Base-by-base conservation (phyloP, 2,329 filamentous ascomycete species). In the Alternaria viburni region DNA sequence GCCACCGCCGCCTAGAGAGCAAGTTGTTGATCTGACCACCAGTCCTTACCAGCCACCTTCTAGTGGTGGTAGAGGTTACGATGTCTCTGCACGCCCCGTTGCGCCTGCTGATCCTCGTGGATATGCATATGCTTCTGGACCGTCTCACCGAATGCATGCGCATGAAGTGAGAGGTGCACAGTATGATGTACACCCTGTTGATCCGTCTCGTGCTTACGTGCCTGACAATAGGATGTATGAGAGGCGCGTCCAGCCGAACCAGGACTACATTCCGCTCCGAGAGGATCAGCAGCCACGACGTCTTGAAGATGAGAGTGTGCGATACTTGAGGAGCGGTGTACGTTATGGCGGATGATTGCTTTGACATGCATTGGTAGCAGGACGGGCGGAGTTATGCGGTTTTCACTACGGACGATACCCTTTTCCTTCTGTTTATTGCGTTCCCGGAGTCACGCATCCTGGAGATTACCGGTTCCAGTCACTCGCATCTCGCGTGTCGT, bases 391-490 rank as follows among this genome's bases (percentile, higher is more conserved):
- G 64, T 69, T 64, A 43, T 51, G 57, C 47, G 67, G 57, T 59
- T 67, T 69, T 69, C 63, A 57, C 55, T 62, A 58, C 57, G 57
- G 66, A 70, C 51, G 70, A 75, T 74, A 75, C 73, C 73, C 71
- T 25, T 69, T 73, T 69, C 60, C 54, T 69, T 66, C 44, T 64
- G 49, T 70, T 51, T 43, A 36, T 62, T 32, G 54, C 49, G 25
- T 65, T 66, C 43, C 58, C 30, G 28, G 57, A 59, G 36, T 59
- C 30, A 52, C 47, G 46, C 59, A 61, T 62, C 44, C 60, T 41
- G 41, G 46, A 61, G 52, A 63, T 26, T 25, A 50, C 21, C 32
- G 45, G 63, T 63, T 59, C 46, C 17, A 21, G 32, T 26, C 30
- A 41, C 49, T 52, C 19, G 28, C 19, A 36, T 21, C 32, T 47